phyloP scores from a whole-genome alignment of 1,284 basidiomycete species.

The Marasmius sp. region DNA sequence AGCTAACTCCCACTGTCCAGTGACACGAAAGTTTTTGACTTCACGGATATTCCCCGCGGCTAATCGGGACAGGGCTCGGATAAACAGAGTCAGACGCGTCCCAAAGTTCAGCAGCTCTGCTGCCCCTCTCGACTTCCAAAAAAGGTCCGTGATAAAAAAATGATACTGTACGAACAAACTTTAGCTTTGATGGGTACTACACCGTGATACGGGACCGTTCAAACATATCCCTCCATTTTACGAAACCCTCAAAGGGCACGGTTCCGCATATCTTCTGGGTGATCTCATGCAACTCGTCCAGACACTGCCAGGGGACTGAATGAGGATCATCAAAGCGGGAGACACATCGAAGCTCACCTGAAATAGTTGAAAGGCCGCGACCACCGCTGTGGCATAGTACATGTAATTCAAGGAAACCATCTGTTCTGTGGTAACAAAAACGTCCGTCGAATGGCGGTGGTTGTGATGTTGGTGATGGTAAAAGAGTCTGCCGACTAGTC shows the following conservation, averaged over 20 bases:
- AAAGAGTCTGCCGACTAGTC: slow-evolving; percentile 42
- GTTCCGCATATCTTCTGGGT: slow-evolving; percentile 45
- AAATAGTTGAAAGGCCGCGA: slow-evolving; percentile 44
- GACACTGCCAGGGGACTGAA: slow-evolving; percentile 24
- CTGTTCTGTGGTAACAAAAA: slow-evolving; percentile 10
- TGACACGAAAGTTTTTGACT: no score
- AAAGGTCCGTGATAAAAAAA: background rate
- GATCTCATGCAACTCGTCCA: slow-evolving; percentile 43
- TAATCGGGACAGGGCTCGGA: no score
- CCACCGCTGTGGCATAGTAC: slow-evolving; percentile 44
- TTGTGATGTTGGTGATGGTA: slow-evolving; percentile 34
- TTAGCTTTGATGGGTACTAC: background rate
- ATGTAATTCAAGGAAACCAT: slow-evolving; percentile 41
- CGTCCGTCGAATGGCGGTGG: background rate
- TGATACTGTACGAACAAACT: background rate
- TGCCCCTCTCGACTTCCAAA: background rate
- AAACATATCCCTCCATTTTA: slow-evolving; percentile 37
- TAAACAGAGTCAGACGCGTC: no score
- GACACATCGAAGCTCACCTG: slow-evolving; percentile 27
- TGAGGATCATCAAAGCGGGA: background rate
- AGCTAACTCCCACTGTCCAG: no score
- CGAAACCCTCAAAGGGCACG: slow-evolving; percentile 44
- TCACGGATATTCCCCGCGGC: no score
- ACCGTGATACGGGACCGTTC: slow-evolving; percentile 14
- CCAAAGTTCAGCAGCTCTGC: no score